Evolutionary conservation across 2,329 filamentous ascomycete species (phyloP).

Genomic region (Phaeosphaeriaceae sp.): DNA sequence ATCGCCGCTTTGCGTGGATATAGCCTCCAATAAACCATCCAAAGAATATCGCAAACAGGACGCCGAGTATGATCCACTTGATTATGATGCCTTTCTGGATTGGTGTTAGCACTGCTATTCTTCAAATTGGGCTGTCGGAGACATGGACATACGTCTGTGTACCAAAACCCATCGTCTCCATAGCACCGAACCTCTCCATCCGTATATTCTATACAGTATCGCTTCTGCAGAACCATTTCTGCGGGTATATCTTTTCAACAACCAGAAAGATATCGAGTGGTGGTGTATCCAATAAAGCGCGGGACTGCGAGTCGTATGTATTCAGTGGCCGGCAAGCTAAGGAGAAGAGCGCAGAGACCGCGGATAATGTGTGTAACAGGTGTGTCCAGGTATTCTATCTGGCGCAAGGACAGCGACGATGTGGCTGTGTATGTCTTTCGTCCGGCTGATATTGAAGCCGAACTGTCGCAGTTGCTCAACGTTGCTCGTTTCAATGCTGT

Average conservation of each 20-base stretch:
- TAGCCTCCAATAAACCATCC: conserved; percentile 72
- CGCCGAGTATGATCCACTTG: conserved; percentile 74
- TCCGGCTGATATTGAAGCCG: conserved; percentile 19
- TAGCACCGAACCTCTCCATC: conserved; percentile 38
- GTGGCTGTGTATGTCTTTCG: neutral
- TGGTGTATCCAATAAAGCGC: conserved; percentile 2
- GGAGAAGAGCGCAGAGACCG: neutral
- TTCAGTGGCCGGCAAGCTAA: neutral
- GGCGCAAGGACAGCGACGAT: neutral
- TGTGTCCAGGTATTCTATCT: neutral
- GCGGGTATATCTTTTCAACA: conserved; percentile 4
- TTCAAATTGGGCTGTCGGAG: neutral
- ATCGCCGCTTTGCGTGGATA: conserved; percentile 71
- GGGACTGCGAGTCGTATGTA: neutral
- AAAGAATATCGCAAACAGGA: conserved; percentile 65
- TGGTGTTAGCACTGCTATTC: neutral
- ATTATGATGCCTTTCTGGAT: conserved; percentile 67
- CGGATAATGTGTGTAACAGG: neutral
- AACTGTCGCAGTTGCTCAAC: conserved; percentile 29
- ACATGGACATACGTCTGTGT: conserved; percentile 31
- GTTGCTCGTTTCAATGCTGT: conserved; percentile 24
- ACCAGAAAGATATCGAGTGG: neutral
- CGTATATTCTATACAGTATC: conserved; percentile 35
- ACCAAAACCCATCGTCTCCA: conserved; percentile 43
- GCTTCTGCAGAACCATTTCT: conserved; percentile 36